Percentiles rank a stretch among this genome's conserved stretches.
Evolutionary conservation across 345 rosid genomes (phyloP).

Genomic region (Syzygium grande): DNA sequence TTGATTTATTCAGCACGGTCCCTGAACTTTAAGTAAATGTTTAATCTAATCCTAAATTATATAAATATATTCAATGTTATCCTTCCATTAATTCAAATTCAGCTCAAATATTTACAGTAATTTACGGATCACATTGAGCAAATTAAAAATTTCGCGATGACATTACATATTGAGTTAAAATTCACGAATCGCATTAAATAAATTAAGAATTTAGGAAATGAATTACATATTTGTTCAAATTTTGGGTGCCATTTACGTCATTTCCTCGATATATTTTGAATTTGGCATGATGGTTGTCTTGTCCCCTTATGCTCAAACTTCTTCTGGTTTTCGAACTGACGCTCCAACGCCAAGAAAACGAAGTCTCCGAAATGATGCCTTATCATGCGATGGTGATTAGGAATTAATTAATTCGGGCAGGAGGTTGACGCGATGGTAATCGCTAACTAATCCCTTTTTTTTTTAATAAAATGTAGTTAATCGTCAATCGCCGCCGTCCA

Average conservation of each 20-base stretch:
- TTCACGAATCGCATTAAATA: too few relatives aligned
- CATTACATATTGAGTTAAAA: fast-evolving
- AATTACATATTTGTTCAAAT: too few relatives aligned
- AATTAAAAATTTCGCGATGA: too few relatives aligned
- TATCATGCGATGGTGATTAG: slow-evolving; percentile 10
- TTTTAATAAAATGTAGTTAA: neutral
- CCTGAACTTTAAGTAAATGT: fast-evolving
- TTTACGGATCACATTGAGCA: fast-evolving
- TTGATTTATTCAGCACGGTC: too few relatives aligned
- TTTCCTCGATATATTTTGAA: neutral
- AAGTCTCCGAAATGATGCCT: slow-evolving; percentile 21
- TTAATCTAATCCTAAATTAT: too few relatives aligned
- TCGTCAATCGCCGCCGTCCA: neutral
- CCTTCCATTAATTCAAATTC: too few relatives aligned
- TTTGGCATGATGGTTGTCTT: neutral
- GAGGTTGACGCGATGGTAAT: neutral
- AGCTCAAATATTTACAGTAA: too few relatives aligned
- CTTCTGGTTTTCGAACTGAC: slow-evolving; percentile 17
- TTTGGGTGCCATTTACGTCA: too few relatives aligned
- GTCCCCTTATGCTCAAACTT: neutral
- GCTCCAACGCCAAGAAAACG: slow-evolving; percentile 26
- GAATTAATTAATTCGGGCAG: neutral
- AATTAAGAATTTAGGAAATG: too few relatives aligned
- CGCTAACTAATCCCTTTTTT: neutral
- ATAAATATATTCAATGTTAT: too few relatives aligned